Conservation (phyloP, 257 asterid species). For the Leptodermis oblonga region DNA sequence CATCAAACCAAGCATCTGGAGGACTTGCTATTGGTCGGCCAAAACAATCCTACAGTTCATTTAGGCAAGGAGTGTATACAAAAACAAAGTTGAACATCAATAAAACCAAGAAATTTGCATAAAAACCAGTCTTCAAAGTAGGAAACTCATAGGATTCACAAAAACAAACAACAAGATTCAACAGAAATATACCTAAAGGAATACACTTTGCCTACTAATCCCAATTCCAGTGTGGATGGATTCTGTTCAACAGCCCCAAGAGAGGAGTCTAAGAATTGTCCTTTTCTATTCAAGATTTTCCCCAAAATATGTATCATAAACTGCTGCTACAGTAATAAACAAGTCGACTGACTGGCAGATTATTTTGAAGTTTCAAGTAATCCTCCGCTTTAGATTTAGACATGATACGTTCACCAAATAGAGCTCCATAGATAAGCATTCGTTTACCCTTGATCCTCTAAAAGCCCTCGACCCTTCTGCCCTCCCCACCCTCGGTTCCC, state of each 20-base stretch:
- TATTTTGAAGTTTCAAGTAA: neutral
- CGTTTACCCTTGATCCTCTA: neutral
- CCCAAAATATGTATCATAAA: neutral
- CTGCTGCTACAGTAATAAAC: neutral
- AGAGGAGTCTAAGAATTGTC: neutral
- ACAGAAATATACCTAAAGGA: neutral
- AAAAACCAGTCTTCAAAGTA: neutral
- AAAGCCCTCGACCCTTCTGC: neutral
- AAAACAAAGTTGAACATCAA: neutral
- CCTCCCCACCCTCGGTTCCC: neutral
- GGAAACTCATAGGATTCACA: neutral
- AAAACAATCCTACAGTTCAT: constrained; percentile 78
- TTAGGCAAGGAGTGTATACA: neutral
- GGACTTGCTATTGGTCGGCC: constrained; percentile 95
- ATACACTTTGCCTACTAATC: neutral
- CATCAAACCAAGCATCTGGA: constrained; percentile 99
- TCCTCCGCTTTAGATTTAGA: neutral
- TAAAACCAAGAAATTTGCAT: neutral
- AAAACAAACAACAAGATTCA: neutral
- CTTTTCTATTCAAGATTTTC: neutral
- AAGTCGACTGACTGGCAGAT: no score
- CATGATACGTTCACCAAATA: no score
- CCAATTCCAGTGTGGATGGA: neutral
- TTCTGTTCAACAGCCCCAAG: neutral
- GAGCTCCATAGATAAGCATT: neutral